phyloP scores from a whole-genome alignment of 768 basidiomycete species.

The Rhodocollybia butyracea region DNA sequence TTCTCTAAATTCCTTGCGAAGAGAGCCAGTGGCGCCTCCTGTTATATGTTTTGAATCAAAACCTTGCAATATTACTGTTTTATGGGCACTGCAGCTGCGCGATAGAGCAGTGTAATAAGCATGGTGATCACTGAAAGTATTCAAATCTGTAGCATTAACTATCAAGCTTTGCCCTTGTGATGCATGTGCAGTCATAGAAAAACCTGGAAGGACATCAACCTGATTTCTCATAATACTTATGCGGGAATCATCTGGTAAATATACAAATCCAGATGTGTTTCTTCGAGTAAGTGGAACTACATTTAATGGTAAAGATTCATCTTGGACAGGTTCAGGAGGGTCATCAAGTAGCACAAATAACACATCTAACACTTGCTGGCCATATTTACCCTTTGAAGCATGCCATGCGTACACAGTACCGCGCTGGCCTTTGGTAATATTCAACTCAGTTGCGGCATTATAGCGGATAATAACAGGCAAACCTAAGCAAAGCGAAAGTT shows the following conservation, averaged over 20 bases:
- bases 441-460: constrained; percentile 29
- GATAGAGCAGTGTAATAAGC: constrained; percentile 11
- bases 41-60: constrained; percentile 1
- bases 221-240: constrained; percentile 17
- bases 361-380: constrained; percentile 22
- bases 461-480: constrained; percentile 30
- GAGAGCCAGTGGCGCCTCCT: constrained; percentile 13
- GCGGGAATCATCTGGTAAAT: constrained; percentile 16
- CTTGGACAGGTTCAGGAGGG: constrained; percentile 19
- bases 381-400: constrained; percentile 9
- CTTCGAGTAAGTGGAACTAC: constrained; percentile 24
- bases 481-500: constrained; percentile 26
- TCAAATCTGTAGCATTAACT: neutral
- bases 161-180: neutral
- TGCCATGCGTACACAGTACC: constrained; percentile 28
- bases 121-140: neutral
- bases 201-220: constrained; percentile 2
- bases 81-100: neutral
- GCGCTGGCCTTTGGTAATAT: constrained; percentile 34
- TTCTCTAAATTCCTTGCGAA: constrained; percentile 30
- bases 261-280: constrained; percentile 7
- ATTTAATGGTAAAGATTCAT: constrained; percentile 25
- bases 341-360: constrained; percentile 26
- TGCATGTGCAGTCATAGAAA: constrained; percentile 6
- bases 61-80: constrained; percentile 7